Evolutionary conservation across 495 filamentous ascomycete genomes (phyloP), one percentile per base, ranked within the genome.

Genomic region (Letharia columbiana): DNA sequence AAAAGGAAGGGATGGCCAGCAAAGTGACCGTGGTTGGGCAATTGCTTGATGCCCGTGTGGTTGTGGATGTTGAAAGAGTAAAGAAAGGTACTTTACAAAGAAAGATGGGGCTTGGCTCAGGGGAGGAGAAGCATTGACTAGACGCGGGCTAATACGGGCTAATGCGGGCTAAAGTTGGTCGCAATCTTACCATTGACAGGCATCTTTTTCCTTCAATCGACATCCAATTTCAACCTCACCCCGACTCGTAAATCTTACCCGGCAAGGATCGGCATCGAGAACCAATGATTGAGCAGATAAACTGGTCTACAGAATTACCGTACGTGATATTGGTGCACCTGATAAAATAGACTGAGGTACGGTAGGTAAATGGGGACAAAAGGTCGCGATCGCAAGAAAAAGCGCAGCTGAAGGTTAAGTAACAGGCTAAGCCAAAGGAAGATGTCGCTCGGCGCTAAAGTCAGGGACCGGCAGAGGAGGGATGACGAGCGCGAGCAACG

Each of bases 1-100:
- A 10, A 35, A 64, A 64, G 52, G 62, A 64, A 56, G 58, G 62
- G 42, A 64, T 31, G 62, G 50, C 40, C 50, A 64, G 9, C 39
- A 57, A 44, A n/a, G 4, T 64, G 62, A 58, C 40, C 52, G 49
- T 64, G 41, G 37, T 28, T 4, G 4, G 23, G 1, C 11, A 35
- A 18, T 6, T 54, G 49, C n/a, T 54, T 54, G n/a, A 1, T 54
- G 49, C 4, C 9, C 1, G 49, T 31, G 49, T 54, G 28, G 49
- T 33, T 28, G 37, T 64, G 31, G 62, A 56, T 31, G 62, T 5
- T 57, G 62, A 35, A 35, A 23, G 13, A 17, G 31, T 35, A 44
- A 8, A 18, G n/a, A 20, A 37, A 28, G 23, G 23, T 28, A 28
- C 23, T 28, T 28, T 28, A 28, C 23, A 4, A 39, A 39, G 37